These are phyloP conservation scores for Sporothrix variecibatus DNA, from an alignment of 2,329 filamentous ascomycete genomes.

Conservation along the genomic window DNA sequence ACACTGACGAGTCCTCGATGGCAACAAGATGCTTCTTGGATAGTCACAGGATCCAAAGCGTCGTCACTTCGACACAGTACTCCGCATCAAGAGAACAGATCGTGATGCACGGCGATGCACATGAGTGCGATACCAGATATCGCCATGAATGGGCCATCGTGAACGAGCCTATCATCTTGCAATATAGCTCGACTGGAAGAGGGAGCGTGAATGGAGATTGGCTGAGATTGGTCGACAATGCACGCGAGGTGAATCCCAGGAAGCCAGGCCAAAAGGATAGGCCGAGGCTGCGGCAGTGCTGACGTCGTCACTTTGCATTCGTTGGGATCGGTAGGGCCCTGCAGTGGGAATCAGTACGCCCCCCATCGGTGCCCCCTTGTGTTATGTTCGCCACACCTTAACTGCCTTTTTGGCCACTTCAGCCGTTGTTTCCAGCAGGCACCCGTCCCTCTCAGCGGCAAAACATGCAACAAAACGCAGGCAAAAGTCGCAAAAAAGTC, in stretches of 20 bases:
- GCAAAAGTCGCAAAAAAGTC: not conserved
- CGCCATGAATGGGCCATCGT: not conserved
- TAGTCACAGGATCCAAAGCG: not conserved
- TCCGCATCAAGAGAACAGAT: not conserved
- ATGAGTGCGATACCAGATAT: not conserved
- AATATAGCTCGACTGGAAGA: not conserved
- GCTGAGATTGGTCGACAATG: not conserved
- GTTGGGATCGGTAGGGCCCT: not conserved
- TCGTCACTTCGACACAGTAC: not conserved
- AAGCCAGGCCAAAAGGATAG: not conserved
- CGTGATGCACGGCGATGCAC: not conserved
- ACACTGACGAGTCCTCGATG: constrained; percentile 9
- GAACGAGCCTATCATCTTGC: not conserved
- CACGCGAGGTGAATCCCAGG: not conserved
- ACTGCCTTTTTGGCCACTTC: not conserved
- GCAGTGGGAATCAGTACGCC: not conserved
- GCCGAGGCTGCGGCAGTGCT: constrained; percentile 12
- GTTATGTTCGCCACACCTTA: not conserved
- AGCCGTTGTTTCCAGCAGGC: not conserved
- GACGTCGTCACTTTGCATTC: constrained; percentile 16
- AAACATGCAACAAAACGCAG: not conserved
- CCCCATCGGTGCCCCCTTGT: not conserved
- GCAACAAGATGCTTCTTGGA: not conserved
- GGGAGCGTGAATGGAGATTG: not conserved
- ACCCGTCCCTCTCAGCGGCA: constrained; percentile 7